Evolutionary conservation across 2,329 filamentous ascomycete species (phyloP).

Genomic region (Exophiala sp.): DNA sequence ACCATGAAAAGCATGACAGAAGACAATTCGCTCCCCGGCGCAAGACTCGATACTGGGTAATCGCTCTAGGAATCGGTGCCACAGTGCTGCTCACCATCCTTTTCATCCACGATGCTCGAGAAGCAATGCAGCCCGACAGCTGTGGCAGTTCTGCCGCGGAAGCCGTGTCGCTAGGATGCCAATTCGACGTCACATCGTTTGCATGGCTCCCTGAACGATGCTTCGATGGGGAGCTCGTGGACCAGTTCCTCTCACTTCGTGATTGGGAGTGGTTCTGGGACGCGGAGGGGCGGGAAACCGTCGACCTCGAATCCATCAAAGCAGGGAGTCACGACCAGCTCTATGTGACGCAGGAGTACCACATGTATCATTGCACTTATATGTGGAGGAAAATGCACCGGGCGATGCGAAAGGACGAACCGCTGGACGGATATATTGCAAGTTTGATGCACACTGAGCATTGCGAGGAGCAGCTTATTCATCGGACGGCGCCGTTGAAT

Average conservation of each 20-base stretch:
- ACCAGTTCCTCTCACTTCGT: background rate
- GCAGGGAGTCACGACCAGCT: background rate
- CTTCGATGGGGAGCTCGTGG: background rate
- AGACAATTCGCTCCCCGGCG: too few species aligned
- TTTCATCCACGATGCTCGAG: too few species aligned
- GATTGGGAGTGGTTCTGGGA: background rate
- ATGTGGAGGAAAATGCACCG: constrained; percentile 7
- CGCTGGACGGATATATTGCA: background rate
- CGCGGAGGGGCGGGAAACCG: background rate
- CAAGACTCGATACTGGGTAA: too few species aligned
- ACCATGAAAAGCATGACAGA: too few species aligned
- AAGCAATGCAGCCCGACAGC: too few species aligned
- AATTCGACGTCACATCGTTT: background rate
- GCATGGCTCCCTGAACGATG: background rate
- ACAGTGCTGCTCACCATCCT: too few species aligned
- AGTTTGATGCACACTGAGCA: background rate
- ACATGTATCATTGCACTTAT: background rate
- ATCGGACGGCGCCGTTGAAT: too few species aligned
- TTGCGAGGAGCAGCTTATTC: background rate
- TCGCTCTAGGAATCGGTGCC: too few species aligned
- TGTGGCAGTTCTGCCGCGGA: too few species aligned
- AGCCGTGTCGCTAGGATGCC: background rate
- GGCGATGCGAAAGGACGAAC: background rate
- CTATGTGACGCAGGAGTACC: background rate
- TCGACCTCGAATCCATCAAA: too few species aligned